Evolutionary conservation across 164 flowering plant genomes (phyloP).

Genomic region (Buxus sempervirens): DNA sequence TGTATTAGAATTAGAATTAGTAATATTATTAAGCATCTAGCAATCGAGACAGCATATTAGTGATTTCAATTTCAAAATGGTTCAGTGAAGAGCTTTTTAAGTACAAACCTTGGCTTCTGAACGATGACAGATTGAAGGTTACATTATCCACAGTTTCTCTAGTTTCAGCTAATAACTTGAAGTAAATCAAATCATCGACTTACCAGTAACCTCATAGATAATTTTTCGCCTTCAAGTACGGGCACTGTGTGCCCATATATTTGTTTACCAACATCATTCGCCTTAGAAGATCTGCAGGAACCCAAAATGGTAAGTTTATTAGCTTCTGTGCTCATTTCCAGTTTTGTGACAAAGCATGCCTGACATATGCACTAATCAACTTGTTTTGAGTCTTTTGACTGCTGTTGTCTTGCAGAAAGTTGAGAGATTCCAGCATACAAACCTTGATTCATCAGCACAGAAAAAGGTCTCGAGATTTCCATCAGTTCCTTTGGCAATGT

Average conservation of each 20-base stretch:
- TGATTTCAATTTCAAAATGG: no score
- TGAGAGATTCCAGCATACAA: background rate
- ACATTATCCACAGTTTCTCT: background rate
- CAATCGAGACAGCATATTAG: background rate
- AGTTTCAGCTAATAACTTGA: background rate
- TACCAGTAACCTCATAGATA: slow-evolving; percentile 63
- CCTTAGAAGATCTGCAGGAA: slow-evolving; percentile 52
- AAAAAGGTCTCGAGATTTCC: slow-evolving; percentile 59
- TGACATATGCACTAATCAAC: no score
- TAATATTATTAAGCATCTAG: no score
- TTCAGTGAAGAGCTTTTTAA: no score
- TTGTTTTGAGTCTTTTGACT: no score
- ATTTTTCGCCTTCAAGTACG: slow-evolving; percentile 61
- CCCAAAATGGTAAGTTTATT: no score
- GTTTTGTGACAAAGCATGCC: no score
- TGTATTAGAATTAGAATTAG: background rate
- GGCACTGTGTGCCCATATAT: slow-evolving; percentile 63
- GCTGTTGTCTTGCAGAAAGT: background rate
- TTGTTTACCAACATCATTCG: slow-evolving; percentile 52
- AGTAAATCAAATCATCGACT: slow-evolving; percentile 11
- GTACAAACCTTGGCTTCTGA: background rate
- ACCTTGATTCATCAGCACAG: slow-evolving; percentile 75
- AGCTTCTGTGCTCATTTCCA: background rate
- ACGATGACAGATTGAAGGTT: no score
- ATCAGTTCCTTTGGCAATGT: slow-evolving; percentile 49